A percentile compares a stretch with the other conserved stretches of the same genome.
Conservation (phyloP, 306 rosid species). For the Glycine tomentella region DNA sequence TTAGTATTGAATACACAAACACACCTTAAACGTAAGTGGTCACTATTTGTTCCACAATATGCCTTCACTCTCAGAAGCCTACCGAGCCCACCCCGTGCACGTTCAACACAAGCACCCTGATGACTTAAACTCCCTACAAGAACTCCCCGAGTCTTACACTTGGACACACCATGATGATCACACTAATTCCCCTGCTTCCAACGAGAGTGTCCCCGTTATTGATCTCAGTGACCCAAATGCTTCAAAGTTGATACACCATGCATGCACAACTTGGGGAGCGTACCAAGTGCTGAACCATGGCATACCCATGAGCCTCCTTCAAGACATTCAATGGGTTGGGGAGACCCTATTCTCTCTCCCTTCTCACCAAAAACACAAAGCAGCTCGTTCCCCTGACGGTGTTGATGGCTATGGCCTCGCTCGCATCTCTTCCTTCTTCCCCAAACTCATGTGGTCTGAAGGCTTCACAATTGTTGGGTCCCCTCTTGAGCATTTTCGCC, state of each 20-base stretch:
- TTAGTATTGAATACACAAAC: not conserved
- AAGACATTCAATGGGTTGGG: slow-evolving; percentile 55
- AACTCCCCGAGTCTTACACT: slow-evolving; percentile 80
- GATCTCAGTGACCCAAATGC: slow-evolving; percentile 77
- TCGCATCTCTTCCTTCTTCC: slow-evolving; percentile 88
- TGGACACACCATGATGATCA: slow-evolving; percentile 53
- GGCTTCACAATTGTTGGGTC: slow-evolving; percentile 88
- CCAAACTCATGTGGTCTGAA: slow-evolving; percentile 97
- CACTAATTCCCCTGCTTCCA: not conserved
- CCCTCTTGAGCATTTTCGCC: slow-evolving; percentile 73
- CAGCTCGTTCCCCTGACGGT: slow-evolving; percentile 74
- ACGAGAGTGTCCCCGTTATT: slow-evolving; percentile 60
- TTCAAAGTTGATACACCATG: slow-evolving; percentile 59
- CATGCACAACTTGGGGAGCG: slow-evolving; percentile 90
- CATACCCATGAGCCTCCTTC: slow-evolving; percentile 55
- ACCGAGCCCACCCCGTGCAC: slow-evolving; percentile 64
- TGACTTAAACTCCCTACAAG: slow-evolving; percentile 70
- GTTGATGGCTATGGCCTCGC: slow-evolving; percentile 83
- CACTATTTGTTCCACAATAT: slow-evolving; percentile 31
- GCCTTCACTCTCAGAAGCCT: slow-evolving; percentile 81
- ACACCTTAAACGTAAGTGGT: not conserved
- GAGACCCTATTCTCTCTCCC: slow-evolving; percentile 75
- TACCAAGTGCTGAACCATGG: slow-evolving; percentile 83
- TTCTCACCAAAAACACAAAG: slow-evolving; percentile 65
- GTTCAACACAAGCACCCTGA: slow-evolving; percentile 68